Percentiles rank a stretch among this genome's conserved stretches.
Conservation (phyloP, 352 stramenopile species). For the Phytophthora hibernalis region DNA sequence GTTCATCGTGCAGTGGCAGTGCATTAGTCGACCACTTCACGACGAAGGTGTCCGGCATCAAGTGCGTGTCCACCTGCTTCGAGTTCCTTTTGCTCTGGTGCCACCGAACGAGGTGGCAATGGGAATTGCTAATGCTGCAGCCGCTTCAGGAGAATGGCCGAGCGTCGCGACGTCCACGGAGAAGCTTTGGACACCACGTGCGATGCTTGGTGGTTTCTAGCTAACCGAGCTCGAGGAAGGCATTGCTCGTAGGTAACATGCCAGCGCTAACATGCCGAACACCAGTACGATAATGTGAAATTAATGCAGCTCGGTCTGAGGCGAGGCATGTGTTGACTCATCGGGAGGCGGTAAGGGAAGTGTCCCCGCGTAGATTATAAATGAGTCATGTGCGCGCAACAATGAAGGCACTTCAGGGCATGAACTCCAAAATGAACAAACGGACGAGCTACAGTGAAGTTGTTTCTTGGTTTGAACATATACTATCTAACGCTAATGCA, state of each 20-base stretch:
- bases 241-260: not conserved
- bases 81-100: conserved; percentile 3
- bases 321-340: conserved; percentile 14
- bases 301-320: not conserved
- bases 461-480: conserved; percentile 27
- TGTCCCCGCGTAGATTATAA: not conserved
- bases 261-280: not conserved
- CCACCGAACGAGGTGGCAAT: not conserved
- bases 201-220: not conserved
- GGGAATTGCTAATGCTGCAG: conserved; percentile 31
- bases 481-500: conserved; percentile 33
- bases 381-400: not conserved
- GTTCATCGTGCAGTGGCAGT: conserved; percentile 18
- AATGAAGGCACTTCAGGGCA: not conserved
- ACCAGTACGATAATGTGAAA: not conserved
- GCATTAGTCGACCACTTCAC: conserved; percentile 23
- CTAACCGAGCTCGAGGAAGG: conserved; percentile 1
- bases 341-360: not conserved
- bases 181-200: not conserved
- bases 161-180: not conserved
- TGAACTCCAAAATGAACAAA: not conserved
- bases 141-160: conserved; percentile 23
- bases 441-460: not conserved
- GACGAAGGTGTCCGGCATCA: not conserved
- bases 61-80: not conserved